Percentiles rank a stretch among this genome's conserved stretches.
Evolutionary conservation across 2,329 filamentous ascomycete species (phyloP).

Genomic region (Sporothrix brasiliensis): DNA sequence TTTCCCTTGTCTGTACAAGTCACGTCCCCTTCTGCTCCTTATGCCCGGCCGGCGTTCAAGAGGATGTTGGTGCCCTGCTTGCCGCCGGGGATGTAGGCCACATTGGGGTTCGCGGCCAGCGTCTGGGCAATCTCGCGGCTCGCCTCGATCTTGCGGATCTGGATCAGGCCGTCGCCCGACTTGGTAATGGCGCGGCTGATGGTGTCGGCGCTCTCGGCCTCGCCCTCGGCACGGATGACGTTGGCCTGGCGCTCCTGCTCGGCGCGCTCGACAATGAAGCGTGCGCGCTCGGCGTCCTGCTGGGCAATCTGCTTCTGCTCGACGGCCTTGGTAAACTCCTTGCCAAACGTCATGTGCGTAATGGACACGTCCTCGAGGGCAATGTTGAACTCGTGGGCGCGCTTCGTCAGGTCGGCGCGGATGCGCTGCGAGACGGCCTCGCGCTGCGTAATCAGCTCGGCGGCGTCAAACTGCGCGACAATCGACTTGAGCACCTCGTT

Average conservation of each 20-base stretch:
- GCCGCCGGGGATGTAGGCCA: constrained; percentile 87
- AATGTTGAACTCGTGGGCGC: constrained; percentile 97
- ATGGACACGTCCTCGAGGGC: constrained; percentile 98
- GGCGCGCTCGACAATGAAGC: constrained; percentile 97
- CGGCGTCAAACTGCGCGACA: constrained; percentile 98
- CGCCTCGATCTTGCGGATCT: constrained; percentile 97
- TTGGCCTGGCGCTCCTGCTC: constrained; percentile 99
- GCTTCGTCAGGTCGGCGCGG: constrained; percentile 85
- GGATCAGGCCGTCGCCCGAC: constrained; percentile 87
- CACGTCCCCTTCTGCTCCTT: constrained; percentile 32
- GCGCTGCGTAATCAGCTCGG: constrained; percentile 97
- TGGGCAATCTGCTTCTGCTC: constrained; percentile 99
- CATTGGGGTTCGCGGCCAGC: constrained; percentile 86
- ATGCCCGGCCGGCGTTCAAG: constrained; percentile 55
- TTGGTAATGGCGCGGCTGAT: constrained; percentile 90
- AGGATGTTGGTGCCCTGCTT: constrained; percentile 61
- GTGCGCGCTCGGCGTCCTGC: constrained; percentile 94
- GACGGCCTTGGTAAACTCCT: constrained; percentile 97
- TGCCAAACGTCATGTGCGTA: constrained; percentile 99
- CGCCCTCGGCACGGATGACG: constrained; percentile 96
- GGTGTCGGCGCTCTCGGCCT: constrained; percentile 94
- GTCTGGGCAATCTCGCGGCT: constrained; percentile 94
- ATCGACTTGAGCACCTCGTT: constrained; percentile 99
- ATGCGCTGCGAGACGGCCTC: constrained; percentile 96
- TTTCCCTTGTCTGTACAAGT: background rate